Percentiles rank a stretch among this genome's conserved stretches.
phyloP scores from a whole-genome alignment of 768 basidiomycete genomes.

The Amanita exitialis region DNA sequence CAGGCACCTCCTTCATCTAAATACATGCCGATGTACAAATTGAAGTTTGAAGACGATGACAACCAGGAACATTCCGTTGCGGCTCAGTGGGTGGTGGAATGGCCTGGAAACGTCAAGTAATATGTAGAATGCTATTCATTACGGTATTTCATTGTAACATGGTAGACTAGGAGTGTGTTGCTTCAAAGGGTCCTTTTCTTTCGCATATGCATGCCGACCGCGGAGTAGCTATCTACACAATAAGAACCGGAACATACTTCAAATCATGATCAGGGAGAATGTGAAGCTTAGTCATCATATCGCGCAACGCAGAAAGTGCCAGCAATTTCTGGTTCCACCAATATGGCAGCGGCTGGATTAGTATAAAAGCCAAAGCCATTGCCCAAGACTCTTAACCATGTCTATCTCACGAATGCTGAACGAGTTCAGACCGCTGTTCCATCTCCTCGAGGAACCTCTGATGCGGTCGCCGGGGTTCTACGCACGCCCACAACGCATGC shows the following conservation, averaged over 20 bases:
- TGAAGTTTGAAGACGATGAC: constrained; percentile 86
- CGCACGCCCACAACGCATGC: constrained; percentile 4
- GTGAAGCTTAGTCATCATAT: background rate
- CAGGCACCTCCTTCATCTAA: constrained; percentile 32
- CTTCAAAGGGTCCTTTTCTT: no score
- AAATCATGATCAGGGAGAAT: no score
- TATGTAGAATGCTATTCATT: background rate
- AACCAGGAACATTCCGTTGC: constrained; percentile 69
- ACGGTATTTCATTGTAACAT: background rate
- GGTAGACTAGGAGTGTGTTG: no score
- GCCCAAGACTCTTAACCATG: constrained; percentile 27
- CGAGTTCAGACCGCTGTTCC: constrained; percentile 69
- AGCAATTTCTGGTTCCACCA: background rate
- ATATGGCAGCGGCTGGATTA: background rate
- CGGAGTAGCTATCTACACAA: no score
- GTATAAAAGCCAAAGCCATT: background rate
- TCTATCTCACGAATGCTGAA: constrained; percentile 56
- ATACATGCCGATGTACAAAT: constrained; percentile 52
- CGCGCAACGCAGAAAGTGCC: background rate
- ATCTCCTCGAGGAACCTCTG: constrained; percentile 66
- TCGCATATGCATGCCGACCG: no score
- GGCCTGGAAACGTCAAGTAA: constrained; percentile 36
- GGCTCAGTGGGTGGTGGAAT: constrained; percentile 79
- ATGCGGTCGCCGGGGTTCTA: constrained; percentile 19
- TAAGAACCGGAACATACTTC: no score